These are phyloP conservation scores for Simplicillium aogashimaense DNA, from an alignment of 2,329 filamentous ascomycete genomes.

Conservation along the genomic window DNA sequence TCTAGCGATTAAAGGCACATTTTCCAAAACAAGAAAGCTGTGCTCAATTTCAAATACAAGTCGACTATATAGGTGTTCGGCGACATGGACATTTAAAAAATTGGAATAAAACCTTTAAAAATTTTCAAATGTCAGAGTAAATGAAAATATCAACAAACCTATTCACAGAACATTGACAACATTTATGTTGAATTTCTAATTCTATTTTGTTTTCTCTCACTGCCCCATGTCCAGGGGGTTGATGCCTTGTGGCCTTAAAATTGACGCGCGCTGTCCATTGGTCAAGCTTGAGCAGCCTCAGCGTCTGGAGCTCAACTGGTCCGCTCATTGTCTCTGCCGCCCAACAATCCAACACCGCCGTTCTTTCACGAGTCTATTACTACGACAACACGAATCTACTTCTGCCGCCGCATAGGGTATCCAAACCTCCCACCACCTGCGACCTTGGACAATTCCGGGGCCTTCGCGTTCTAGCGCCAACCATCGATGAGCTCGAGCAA, in stretches of 20 bases:
- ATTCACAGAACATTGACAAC: too few species aligned
- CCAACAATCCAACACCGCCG: slow-evolving; percentile 8
- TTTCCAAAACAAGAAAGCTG: too few species aligned
- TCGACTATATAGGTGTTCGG: too few species aligned
- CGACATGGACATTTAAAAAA: too few species aligned
- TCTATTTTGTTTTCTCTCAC: too few species aligned
- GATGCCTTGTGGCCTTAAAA: slow-evolving; percentile 28
- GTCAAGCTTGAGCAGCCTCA: slow-evolving; percentile 6
- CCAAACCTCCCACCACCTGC: slow-evolving; percentile 11
- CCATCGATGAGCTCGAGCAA: slow-evolving; percentile 27
- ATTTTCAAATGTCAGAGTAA: too few species aligned
- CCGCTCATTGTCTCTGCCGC: slow-evolving; percentile 5
- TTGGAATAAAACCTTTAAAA: too few species aligned
- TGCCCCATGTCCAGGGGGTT: slow-evolving; percentile 11
- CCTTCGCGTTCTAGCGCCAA: slow-evolving; percentile 8
- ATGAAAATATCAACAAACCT: too few species aligned
- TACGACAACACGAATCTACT: slow-evolving; percentile 3
- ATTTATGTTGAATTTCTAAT: too few species aligned
- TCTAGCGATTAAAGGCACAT: too few species aligned
- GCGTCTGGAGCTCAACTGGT: slow-evolving; percentile 3
- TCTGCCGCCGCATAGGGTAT: slow-evolving; percentile 10
- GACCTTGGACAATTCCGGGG: slow-evolving; percentile 1
- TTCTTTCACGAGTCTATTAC: slow-evolving; percentile 3
- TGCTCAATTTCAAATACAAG: too few species aligned
- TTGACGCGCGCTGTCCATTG: slow-evolving; percentile 15